Evolutionary conservation across 345 rosid species (phyloP).

Genomic region (Salix arbutifolia): DNA sequence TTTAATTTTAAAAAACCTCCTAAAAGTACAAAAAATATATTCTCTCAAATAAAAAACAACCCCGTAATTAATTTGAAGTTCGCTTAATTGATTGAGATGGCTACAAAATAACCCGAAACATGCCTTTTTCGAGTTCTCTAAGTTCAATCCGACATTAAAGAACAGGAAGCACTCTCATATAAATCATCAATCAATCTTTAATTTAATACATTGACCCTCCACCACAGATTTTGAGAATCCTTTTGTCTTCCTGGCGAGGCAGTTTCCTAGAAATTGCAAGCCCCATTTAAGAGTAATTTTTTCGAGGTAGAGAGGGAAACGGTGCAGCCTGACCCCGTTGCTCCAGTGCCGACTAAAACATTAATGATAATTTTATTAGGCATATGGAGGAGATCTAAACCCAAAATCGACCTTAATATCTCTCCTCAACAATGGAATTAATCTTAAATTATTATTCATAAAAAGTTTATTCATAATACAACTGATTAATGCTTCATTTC

Average conservation of each 20-base stretch:
- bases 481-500: background rate
- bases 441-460: background rate
- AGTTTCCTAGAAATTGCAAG: constrained; percentile 7
- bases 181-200: background rate
- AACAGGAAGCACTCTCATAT: no score
- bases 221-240: background rate
- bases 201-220: background rate
- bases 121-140: no score
- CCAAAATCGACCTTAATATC: background rate
- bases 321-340: background rate
- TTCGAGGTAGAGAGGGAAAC: background rate
- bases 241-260: background rate
- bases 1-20: no score
- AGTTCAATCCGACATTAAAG: no score
- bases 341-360: background rate
- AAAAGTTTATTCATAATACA: background rate
- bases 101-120: no score
- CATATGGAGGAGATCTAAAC: no score
- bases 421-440: background rate
- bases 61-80: no score
- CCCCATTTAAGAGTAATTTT: background rate
- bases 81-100: no score
- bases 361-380: background rate
- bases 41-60: no score
- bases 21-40: no score